These are phyloP conservation scores for Auricularia auricula-judae DNA, from an alignment of 768 basidiomycete genomes.

Conservation along the genomic window DNA sequence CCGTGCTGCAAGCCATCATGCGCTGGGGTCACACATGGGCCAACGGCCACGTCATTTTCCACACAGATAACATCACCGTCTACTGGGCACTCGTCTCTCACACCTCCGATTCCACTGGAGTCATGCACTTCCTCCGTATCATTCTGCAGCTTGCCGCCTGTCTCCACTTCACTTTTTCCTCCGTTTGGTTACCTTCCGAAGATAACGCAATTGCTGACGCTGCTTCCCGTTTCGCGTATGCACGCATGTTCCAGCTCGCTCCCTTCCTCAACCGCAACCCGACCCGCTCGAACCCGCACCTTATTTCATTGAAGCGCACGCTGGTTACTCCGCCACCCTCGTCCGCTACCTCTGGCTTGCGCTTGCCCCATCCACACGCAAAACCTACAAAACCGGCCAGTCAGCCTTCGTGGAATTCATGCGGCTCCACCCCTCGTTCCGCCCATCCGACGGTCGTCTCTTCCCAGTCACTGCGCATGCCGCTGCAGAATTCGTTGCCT, in stretches of 20 bases:
- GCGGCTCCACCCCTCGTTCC: background rate
- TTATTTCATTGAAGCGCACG: slow-evolving; percentile 11
- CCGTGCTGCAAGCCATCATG: slow-evolving; percentile 21
- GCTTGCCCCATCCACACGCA: slow-evolving; percentile 19
- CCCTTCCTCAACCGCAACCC: slow-evolving; percentile 14
- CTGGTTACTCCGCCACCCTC: slow-evolving; percentile 7
- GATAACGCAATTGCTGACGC: slow-evolving; percentile 12
- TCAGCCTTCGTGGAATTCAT: slow-evolving; percentile 20
- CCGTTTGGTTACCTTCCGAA: slow-evolving; percentile 10
- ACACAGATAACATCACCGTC: slow-evolving; percentile 20
- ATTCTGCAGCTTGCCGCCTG: slow-evolving; percentile 7
- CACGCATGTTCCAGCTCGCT: slow-evolving; percentile 15
- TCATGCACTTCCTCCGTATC: slow-evolving; percentile 9
- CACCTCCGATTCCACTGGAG: slow-evolving; percentile 2
- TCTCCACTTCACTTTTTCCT: slow-evolving; percentile 10
- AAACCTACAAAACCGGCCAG: slow-evolving; percentile 22
- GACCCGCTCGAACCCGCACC: slow-evolving; percentile 12
- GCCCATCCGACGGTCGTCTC: background rate
- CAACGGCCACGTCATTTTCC: slow-evolving; percentile 19
- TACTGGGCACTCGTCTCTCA: slow-evolving; percentile 4
- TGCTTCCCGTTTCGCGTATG: slow-evolving; percentile 13
- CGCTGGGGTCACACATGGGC: slow-evolving; percentile 18
- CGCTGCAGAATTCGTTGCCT: background rate
- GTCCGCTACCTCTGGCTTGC: slow-evolving; percentile 21
- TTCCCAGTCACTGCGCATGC: background rate